Evolutionary conservation across 768 basidiomycete genomes (phyloP).

Genomic region (Hypsizygus marmoreus): DNA sequence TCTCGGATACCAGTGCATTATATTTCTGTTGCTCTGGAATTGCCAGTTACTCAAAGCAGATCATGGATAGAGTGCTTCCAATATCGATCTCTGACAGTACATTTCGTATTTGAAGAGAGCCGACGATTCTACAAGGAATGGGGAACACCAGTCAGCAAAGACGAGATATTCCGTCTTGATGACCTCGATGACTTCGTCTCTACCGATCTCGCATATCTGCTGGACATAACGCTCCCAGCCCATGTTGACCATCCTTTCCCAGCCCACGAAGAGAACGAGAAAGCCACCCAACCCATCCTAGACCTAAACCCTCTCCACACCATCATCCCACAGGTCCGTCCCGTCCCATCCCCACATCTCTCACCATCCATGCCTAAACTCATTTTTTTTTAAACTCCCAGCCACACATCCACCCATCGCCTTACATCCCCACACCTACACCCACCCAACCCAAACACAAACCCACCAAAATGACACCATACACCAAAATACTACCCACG

Average conservation of each 20-base stretch:
- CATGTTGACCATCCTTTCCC: not conserved
- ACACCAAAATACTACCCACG: conserved; percentile 34
- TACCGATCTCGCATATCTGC: conserved; percentile 29
- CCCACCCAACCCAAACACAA: too few relatives aligned
- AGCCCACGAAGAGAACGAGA: not conserved
- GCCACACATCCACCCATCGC: conserved; percentile 39
- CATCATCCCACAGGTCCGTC: conserved; percentile 49
- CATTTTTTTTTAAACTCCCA: conserved; percentile 19
- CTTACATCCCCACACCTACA: conserved; percentile 18
- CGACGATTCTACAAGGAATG: conserved; percentile 35
- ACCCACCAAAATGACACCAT: conserved; percentile 28
- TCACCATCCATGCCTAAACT: conserved; percentile 21
- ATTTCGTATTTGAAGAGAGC: too few relatives aligned
- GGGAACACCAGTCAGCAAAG: conserved; percentile 32
- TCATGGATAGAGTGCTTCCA: too few relatives aligned
- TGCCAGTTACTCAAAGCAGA: too few relatives aligned
- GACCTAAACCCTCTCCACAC: conserved; percentile 35
- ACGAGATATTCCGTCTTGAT: conserved; percentile 36
- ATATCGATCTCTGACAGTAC: too few relatives aligned
- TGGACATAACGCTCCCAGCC: not conserved
- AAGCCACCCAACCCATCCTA: conserved; percentile 28
- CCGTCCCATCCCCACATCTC: too few relatives aligned
- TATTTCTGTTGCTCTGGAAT: too few relatives aligned
- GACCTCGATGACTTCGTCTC: conserved; percentile 47
- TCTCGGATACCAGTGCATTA: too few relatives aligned